Base-by-base conservation (phyloP, 768 basidiomycete species). In the Cubamyces sp. region DNA sequence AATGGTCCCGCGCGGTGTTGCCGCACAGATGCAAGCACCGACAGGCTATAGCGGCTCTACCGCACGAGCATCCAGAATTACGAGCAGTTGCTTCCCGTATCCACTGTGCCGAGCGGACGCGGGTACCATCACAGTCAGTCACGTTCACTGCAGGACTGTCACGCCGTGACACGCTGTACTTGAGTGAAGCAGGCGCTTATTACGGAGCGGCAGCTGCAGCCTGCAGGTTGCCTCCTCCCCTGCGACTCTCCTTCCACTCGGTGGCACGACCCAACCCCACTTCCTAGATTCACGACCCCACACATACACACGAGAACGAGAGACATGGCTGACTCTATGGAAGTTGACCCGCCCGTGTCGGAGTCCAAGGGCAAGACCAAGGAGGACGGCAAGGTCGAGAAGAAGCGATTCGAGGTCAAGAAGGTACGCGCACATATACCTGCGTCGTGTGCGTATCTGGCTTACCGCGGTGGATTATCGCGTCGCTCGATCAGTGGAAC, bases 341-440 rank as follows among this genome's bases (percentile, higher is more conserved):
- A 89, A 57, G 88, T 94, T 73, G 92, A 94, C 62, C 78, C 83
- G 21, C 85, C 68, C 70, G 72, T 71, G 21, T 68, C 72, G 28
- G 40, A 70, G 34, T 68, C 77, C 21, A 71, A 69, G 62, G 76
- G 73, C 42, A 81, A 81, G 68, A 74, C 73, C 40, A 81, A 81
- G 68, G 82, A 82, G 66, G 84, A 85, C 51, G 84, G 85, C 55
- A 90, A 90, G 74, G 80, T 82, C 42, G 76, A 76, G 26, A 94
- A 94, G 78, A 88, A 91, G 71, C 80, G 92, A 64, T 99, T 99
- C 73, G 96, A 98, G 76, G 97, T 99, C 66, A 99, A 99, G 84
- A 98, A 99, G 92, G 96, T 96, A 56, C 56, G 70, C 52, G 25
- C 54, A n/a, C n/a, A 23, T n/a, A 26, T 7, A 40, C 5, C 21